A percentile compares a stretch with the other conserved stretches of the same genome.
These are phyloP conservation scores for Haplosporangium sp. DNA, from an alignment of 371 early-diverging fungal genomes.

Conservation along the genomic window DNA sequence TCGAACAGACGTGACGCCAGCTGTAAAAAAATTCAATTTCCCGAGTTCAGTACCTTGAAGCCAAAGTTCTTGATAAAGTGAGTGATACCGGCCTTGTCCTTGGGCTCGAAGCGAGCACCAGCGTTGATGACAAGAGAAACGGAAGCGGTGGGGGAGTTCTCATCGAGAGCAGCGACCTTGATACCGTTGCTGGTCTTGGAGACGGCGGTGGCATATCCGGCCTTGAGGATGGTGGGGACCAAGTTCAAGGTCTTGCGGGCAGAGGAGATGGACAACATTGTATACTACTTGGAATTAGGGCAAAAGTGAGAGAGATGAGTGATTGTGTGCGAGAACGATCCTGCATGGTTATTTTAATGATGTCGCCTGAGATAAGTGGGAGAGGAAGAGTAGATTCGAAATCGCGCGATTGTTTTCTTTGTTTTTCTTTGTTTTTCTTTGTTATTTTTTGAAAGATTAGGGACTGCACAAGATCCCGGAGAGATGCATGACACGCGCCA, in stretches of 20 bases:
- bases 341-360: too few species aligned
- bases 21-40: neutral
- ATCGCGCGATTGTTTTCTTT: too few species aligned
- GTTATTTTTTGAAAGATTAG: too few species aligned
- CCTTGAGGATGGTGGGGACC: conserved; percentile 65
- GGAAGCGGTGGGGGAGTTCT: conserved; percentile 78
- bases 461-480: too few species aligned
- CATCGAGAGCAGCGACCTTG: conserved; percentile 70
- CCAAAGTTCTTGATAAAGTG: conserved; percentile 93
- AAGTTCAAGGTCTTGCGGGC: conserved; percentile 71
- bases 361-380: too few species aligned
- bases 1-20: neutral
- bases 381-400: too few species aligned
- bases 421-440: too few species aligned
- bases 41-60: conserved; percentile 77
- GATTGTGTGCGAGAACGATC: neutral
- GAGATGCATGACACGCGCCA: too few species aligned
- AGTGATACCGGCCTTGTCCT: conserved; percentile 80
- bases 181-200: conserved; percentile 65
- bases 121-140: conserved; percentile 91
- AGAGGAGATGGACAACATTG: conserved; percentile 68
- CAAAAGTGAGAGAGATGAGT: neutral
- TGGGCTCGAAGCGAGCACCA: conserved; percentile 87
- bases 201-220: conserved; percentile 68
- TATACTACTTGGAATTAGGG: conserved; percentile 7